These are phyloP conservation scores for Irpex rosettiformis DNA, from an alignment of 1,284 basidiomycete genomes.

Conservation along the genomic window DNA sequence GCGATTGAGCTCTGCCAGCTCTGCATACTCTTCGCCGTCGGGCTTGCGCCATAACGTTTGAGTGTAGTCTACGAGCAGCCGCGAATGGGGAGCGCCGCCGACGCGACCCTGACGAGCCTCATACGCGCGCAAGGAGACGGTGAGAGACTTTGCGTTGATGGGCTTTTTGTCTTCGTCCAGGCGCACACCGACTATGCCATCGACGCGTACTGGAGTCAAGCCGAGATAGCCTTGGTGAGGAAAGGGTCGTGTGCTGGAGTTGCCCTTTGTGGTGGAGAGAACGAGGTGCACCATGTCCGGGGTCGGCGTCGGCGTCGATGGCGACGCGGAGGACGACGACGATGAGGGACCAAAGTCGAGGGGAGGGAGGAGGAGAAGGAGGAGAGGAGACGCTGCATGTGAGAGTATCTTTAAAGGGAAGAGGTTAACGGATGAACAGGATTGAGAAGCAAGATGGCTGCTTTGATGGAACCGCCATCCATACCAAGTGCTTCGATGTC, in stretches of 20 bases:
- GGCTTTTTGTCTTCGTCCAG: conserved; percentile 69
- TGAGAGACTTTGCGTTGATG: conserved; percentile 58
- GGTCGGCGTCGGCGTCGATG: conserved; percentile 20
- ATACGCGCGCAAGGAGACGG: conserved; percentile 72
- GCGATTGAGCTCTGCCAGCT: conserved; percentile 60
- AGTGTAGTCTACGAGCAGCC: conserved; percentile 63
- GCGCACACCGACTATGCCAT: conserved; percentile 71
- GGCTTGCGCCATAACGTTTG: conserved; percentile 67
- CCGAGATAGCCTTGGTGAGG: conserved; percentile 76
- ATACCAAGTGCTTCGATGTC: not conserved
- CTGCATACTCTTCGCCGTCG: conserved; percentile 49
- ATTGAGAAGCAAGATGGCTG: conserved; percentile 9
- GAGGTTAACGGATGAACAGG: conserved; percentile 6
- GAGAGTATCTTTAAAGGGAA: conserved; percentile 11
- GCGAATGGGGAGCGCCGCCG: conserved; percentile 51
- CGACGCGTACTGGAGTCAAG: conserved; percentile 72
- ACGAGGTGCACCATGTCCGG: conserved; percentile 59
- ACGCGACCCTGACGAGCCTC: conserved; percentile 61
- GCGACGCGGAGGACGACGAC: conserved; percentile 17
- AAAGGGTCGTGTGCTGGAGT: conserved; percentile 67
- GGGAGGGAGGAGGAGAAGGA: conserved; percentile 7
- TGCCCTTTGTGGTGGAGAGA: conserved; percentile 58
- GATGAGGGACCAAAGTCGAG: not conserved
- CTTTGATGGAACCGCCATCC: conserved; percentile 2
- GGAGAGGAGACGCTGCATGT: conserved; percentile 4